Base-by-base conservation (phyloP, 1,284 basidiomycete species). In the Puccinia novopanici region DNA sequence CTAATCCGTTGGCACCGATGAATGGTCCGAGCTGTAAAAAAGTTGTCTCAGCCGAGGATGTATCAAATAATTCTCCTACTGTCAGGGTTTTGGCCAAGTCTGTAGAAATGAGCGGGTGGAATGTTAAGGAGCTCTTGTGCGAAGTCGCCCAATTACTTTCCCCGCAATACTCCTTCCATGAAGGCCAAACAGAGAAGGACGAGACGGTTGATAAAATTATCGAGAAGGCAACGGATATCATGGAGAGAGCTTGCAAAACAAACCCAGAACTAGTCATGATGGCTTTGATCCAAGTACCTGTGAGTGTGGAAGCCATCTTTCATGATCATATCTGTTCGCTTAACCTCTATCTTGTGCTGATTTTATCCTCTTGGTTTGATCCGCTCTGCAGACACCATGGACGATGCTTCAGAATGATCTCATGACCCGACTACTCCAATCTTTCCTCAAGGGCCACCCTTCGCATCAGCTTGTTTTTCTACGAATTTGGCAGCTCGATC, bases 381-480 rank as follows among this genome's bases (percentile, higher is more conserved):
- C 50, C 48, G 19, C 30, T 30, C 15, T 45, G 15, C 19, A 94
- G 88, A 88, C 92, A 84, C 90, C 92, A 6, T 97, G 95, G 92
- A 93, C 92, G 82, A 90, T 91, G 24, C 91, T 95, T 68, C 92
- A 96, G 65, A 87, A 90, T 48, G 93, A 95, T 83, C 93, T 98
- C 86, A 91, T 93, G 22, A 90, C 92, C 75, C 92, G 92, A 84
- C 89, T 99, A 37, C 88, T 98, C 72, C 89, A 91, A 63, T 92
- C 95, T 90, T 98, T 99, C 88, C 89, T 99, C 68, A 91, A 90
- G 27, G 92, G 94, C 6, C 93, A 97, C 84, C 94, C 94, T 9
- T 95, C 95, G 83, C 93, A 96, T 83, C 93, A 96, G 83, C 90
- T 99, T 30, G 95, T 98, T 80, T 98, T 99, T 87, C 93, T 96